A percentile compares a stretch with the other conserved stretches of the same genome.
These are phyloP conservation scores for Ordospora pajunii DNA, from an alignment of 371 early-diverging fungal species.

Conservation along the genomic window DNA sequence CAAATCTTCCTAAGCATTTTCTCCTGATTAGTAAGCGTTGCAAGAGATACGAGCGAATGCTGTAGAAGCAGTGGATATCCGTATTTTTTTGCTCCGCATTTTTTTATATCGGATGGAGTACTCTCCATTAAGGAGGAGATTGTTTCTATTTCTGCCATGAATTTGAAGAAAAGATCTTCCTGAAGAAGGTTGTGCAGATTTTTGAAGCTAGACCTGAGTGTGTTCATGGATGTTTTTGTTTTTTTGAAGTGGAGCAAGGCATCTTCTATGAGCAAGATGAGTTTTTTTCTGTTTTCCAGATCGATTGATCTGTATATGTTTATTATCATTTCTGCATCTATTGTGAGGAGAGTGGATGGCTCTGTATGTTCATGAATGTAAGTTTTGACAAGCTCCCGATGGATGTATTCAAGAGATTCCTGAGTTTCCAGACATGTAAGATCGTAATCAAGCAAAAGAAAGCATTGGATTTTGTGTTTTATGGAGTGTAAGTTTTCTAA, in stretches of 20 bases:
- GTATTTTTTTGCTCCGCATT: background rate
- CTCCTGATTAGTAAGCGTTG: background rate
- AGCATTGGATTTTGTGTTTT: background rate
- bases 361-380: background rate
- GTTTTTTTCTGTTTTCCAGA: background rate
- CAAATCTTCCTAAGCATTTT: slow-evolving; percentile 1
- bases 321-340: background rate
- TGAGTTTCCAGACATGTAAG: background rate
- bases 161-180: background rate
- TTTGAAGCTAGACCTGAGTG: background rate
- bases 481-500: background rate
- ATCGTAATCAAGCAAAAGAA: background rate
- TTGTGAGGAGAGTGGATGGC: background rate
- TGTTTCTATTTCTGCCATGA: background rate
- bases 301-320: background rate
- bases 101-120: background rate
- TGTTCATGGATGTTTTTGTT: background rate
- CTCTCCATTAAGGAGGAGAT: background rate
- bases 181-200: background rate
- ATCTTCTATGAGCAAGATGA: background rate
- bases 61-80: background rate
- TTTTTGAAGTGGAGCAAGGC: too few species aligned
- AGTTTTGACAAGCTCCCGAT: background rate
- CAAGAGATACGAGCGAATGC: background rate
- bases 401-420: background rate